Base-by-base conservation (phyloP, 2,329 filamentous ascomycete species). In the Xenosphaeropsis pyriputrescens region DNA sequence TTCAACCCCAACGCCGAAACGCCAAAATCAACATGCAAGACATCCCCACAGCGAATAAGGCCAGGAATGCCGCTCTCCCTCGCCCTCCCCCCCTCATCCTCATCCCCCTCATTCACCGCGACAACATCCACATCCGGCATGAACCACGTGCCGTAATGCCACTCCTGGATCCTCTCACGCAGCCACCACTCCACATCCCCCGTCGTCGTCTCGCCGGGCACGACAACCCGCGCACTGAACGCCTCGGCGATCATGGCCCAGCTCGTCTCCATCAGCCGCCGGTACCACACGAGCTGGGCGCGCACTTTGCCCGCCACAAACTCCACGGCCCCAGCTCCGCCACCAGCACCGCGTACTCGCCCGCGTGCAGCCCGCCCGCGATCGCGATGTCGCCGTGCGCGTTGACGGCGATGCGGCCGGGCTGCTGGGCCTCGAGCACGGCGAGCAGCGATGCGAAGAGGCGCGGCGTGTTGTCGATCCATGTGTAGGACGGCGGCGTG, bases 61-160 rank as follows among this genome's bases (percentile, higher is more conserved):
- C 37, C 3, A 49, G 41, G 29, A 45, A 43, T 8, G 45, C 22
- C 22, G 8, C 22, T 11, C 8, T 26, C 22, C 3, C 12, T 26
- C 12, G 22, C 22, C 4, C 8, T 6, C 22, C 8, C 8, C 22
- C 49, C 35, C 42, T 29, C 43, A 44, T 18, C 32, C 3, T 30
- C 16, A 22, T 22, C 32, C 3, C 30, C 16, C 18, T 22, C 35
- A 29, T 26, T 14, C 29, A 51, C 52, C 2, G 51, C 54, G 16
- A 68, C 45, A 38, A 68, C 57, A 34, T 51, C 59, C 13, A 68
- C 64, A 38, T 54, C 53, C 2, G 65, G 64, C 14, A 67, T 63
- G 45, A 69, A 69, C 66, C 66, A 70, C 4, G 65, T 68, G 5
- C 62, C 64, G 51, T 67, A 67, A 47, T 69, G 68, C 38, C 65